Conservation (phyloP, 1,284 basidiomycete genomes). For the Singerocomus inundabilis region DNA sequence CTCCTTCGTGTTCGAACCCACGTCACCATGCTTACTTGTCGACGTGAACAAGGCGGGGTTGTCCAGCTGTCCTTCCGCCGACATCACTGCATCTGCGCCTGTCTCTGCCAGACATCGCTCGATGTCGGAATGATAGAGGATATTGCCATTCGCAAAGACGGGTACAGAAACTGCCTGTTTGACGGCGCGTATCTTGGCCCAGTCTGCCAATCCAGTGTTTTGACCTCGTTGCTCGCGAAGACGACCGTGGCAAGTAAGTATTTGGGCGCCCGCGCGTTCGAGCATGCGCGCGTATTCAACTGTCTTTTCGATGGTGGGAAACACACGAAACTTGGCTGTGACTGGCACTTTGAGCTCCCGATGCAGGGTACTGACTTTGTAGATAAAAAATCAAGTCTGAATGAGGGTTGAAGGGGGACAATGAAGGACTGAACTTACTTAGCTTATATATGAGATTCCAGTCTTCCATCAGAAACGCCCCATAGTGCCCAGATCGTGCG, state of each 20-base stretch:
- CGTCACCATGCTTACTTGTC: neutral
- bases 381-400: neutral
- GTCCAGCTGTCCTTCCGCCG: conserved; percentile 93
- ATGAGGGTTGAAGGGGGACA: neutral
- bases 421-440: conserved; percentile 53
- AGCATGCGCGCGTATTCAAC: conserved; percentile 94
- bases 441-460: conserved; percentile 84
- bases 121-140: conserved; percentile 83
- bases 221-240: conserved; percentile 91
- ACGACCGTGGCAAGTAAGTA: conserved; percentile 92
- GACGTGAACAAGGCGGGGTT: conserved; percentile 81
- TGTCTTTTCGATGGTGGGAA: conserved; percentile 83
- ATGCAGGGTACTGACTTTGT: conserved; percentile 76
- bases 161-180: conserved; percentile 88
- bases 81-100: conserved; percentile 91
- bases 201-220: conserved; percentile 78
- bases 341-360: conserved; percentile 84
- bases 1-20: neutral
- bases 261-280: conserved; percentile 92
- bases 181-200: conserved; percentile 81
- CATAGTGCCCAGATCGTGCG: conserved; percentile 84
- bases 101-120: conserved; percentile 76
- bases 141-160: conserved; percentile 97
- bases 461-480: conserved; percentile 91
- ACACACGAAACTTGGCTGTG: conserved; percentile 95